Base-by-base conservation (phyloP, 2,329 filamentous ascomycete species). In the Diaporthe eres region DNA sequence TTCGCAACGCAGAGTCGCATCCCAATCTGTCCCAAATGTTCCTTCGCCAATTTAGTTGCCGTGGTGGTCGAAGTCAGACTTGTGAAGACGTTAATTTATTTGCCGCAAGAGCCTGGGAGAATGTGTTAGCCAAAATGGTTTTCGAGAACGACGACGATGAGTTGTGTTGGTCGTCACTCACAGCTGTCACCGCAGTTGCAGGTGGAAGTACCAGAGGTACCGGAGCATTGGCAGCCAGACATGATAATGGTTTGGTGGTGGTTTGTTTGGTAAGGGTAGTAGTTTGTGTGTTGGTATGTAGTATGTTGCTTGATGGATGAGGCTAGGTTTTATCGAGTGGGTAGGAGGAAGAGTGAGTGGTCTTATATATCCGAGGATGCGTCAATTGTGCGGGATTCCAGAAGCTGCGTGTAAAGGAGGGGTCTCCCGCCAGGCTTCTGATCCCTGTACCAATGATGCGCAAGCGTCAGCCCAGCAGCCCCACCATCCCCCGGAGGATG, bases 191-290 rank as follows among this genome's bases (percentile, higher is more conserved):
- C 60, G 55, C 70, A 75, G 55, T 73, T 70, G 71, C 76, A 77
- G 55, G 47, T n/a, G 5, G 39, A 28, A 31, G 34, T 34, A 34
- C 34, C 34, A 34, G 34, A 34, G 34, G 34, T 34, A 34, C 34
- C 34, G 42, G 73, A 70, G 70, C 75, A 77, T 47, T 75, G 34
- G 61, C 74, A 75, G 49, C 70, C 74, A 75, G 76, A 39, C 76
- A 77, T 77, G 61, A 49, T 75, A 70, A 70, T 72, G 57, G 44
- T 39, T 75, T 28, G 22, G 44, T 31, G 39, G 37, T 55, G 19
- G 34, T 47, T 74, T 31, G 15, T 42, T 70, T 44, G 57, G 17
- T 34, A 55, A 28, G 7, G 17, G 9, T 28, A 37, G 12, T n/a
- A 51, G 68, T 39, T 58, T 55, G 34, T 55, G 15, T 63, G 8